These are phyloP conservation scores for Penicillium bovifimosum DNA, from an alignment of 495 filamentous ascomycete species.

Conservation along the genomic window DNA sequence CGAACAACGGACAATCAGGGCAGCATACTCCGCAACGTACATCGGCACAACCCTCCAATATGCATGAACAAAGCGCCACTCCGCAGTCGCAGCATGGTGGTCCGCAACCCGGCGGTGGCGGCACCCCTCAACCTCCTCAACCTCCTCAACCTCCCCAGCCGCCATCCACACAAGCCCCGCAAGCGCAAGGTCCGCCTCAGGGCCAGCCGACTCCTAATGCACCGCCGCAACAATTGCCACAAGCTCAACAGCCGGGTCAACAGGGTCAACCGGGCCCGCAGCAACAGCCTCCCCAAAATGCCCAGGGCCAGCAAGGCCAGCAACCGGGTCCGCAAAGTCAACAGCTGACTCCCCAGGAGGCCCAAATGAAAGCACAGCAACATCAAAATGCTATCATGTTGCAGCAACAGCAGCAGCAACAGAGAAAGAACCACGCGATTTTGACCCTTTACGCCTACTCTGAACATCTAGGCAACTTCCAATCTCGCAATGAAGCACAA, in stretches of 20 bases:
- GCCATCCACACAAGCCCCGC: slow-evolving; percentile 35
- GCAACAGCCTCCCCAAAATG: slow-evolving; percentile 39
- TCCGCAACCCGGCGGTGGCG: slow-evolving; percentile 38
- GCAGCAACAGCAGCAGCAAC: slow-evolving; percentile 33
- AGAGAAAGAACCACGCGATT: slow-evolving; percentile 52
- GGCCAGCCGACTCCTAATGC: slow-evolving; percentile 44
- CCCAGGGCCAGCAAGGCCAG: slow-evolving; percentile 36
- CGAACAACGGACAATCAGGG: slow-evolving; percentile 36
- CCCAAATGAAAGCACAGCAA: slow-evolving; percentile 41
- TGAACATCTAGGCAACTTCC: slow-evolving; percentile 63
- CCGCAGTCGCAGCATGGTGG: slow-evolving; percentile 52
- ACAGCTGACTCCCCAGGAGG: slow-evolving; percentile 39
- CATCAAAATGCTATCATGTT: slow-evolving; percentile 44
- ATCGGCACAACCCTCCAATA: slow-evolving; percentile 39
- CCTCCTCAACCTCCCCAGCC: slow-evolving; percentile 42
- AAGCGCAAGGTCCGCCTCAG: slow-evolving; percentile 39
- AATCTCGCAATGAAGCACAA: slow-evolving; percentile 49
- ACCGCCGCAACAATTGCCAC: slow-evolving; percentile 44
- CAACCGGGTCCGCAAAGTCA: slow-evolving; percentile 39
- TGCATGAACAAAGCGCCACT: slow-evolving; percentile 46
- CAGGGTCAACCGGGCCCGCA: slow-evolving; percentile 34
- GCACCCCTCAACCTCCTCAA: slow-evolving; percentile 47
- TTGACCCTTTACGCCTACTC: slow-evolving; percentile 63
- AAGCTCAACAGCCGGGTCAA: slow-evolving; percentile 37
- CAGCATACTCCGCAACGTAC: slow-evolving; percentile 46